Percentiles rank a stretch among this genome's conserved stretches.
phyloP scores from a whole-genome alignment of 805 yeast genomes.

The Kluyveromyces lactis region DNA sequence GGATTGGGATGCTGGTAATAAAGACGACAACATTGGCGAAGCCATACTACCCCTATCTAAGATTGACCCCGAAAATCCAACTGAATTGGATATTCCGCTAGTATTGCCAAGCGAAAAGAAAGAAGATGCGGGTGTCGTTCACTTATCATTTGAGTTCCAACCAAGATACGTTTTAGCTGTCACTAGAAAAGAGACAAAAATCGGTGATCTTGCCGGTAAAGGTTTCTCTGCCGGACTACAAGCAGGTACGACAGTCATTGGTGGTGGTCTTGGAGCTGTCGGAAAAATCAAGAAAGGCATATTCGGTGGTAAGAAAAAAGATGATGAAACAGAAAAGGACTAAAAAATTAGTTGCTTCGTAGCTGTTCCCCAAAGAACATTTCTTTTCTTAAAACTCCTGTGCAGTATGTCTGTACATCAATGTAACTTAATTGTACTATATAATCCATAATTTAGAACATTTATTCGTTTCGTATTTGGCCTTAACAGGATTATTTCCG shows the following conservation, averaged over 20 bases:
- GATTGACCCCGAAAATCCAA: conserved; percentile 49
- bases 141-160: conserved; percentile 50
- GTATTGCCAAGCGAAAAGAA: conserved; percentile 35
- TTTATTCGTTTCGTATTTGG: too few species aligned
- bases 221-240: conserved; percentile 41
- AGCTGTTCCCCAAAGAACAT: too few species aligned
- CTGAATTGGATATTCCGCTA: conserved; percentile 41
- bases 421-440: too few species aligned
- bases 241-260: conserved; percentile 35
- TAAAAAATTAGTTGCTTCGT: background rate
- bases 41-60: conserved; percentile 49
- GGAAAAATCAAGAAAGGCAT: conserved; percentile 35
- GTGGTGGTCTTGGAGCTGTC: conserved; percentile 38
- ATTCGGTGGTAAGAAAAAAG: conserved; percentile 25
- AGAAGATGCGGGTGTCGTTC: conserved; percentile 49
- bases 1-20: conserved; percentile 94
- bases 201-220: conserved; percentile 43
- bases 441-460: too few species aligned
- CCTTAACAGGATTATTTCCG: too few species aligned
- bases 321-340: background rate
- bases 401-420: too few species aligned
- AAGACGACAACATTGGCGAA: conserved; percentile 73
- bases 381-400: too few species aligned
- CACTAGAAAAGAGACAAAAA: conserved; percentile 32
- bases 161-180: conserved; percentile 58